phyloP scores from a whole-genome alignment of 2,329 filamentous ascomycete species.

The Stachybotrys chlorohalonatus region DNA sequence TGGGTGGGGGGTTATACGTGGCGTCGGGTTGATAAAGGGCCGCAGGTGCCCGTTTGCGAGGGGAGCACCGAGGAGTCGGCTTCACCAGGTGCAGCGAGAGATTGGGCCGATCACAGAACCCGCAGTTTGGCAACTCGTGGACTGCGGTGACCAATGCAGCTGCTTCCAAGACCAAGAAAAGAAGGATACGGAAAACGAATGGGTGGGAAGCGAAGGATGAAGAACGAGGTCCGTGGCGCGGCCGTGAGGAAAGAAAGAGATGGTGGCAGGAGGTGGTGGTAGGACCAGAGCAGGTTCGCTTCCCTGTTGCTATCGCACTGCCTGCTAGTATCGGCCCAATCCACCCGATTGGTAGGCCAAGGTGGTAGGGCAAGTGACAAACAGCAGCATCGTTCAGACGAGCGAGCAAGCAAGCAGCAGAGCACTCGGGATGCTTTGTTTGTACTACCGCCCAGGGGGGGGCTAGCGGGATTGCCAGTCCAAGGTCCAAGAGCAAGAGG shows the following conservation, averaged over 20 bases:
- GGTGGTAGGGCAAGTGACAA: background rate
- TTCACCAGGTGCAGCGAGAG: background rate
- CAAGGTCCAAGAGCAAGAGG: background rate
- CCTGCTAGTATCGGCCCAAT: background rate
- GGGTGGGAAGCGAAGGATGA: background rate
- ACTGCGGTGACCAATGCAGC: background rate
- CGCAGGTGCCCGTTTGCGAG: background rate
- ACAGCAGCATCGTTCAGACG: background rate
- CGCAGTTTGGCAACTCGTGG: background rate
- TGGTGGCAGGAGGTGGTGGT: background rate
- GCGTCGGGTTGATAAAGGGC: background rate
- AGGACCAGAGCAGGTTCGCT: background rate
- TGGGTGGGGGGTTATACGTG: background rate
- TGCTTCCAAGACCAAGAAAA: too few species aligned
- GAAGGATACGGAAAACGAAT: background rate
- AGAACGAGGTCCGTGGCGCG: background rate
- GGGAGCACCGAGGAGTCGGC: background rate
- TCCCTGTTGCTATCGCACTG: background rate
- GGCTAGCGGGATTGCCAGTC: background rate
- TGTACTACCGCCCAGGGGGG: background rate
- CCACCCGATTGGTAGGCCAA: background rate
- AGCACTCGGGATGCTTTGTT: background rate
- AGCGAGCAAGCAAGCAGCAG: background rate
- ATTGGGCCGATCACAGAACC: background rate
- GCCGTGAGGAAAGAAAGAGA: background rate